These are phyloP conservation scores for Flaveria sonorensis DNA, from an alignment of 129 eudicot genomes.

Conservation along the genomic window DNA sequence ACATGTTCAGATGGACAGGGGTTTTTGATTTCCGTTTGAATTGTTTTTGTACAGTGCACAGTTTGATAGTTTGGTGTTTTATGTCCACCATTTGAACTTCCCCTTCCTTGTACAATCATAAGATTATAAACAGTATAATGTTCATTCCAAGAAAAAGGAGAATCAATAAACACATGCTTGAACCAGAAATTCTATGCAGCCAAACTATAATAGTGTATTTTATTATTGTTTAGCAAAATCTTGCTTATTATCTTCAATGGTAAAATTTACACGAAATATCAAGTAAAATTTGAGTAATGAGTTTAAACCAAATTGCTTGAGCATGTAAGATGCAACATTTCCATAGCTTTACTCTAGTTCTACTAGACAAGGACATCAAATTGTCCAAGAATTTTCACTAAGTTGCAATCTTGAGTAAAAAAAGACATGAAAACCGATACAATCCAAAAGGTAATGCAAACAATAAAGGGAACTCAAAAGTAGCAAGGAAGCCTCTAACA, in stretches of 20 bases:
- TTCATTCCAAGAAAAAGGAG: conserved; percentile 5
- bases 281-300: conserved; percentile 6
- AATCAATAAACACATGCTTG: conserved; percentile 17
- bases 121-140: conserved; percentile 21
- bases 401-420: conserved; percentile 16
- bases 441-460: neutral
- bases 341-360: conserved; percentile 17
- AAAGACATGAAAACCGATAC: conserved; percentile 18
- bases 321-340: conserved; percentile 25
- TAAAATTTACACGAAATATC: conserved; percentile 15
- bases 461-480: conserved; percentile 18
- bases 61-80: conserved; percentile 38
- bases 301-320: conserved; percentile 5
- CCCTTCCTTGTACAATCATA: conserved; percentile 40
- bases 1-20: conserved; percentile 38
- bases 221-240: neutral
- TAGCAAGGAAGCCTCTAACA: conserved; percentile 21
- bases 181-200: conserved; percentile 8
- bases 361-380: conserved; percentile 18
- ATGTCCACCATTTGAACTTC: conserved; percentile 33
- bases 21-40: conserved; percentile 33
- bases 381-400: conserved; percentile 13
- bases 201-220: conserved; percentile 11
- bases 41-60: conserved; percentile 33
- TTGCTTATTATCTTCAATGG: conserved; percentile 7